Conservation (phyloP, 2,329 filamentous ascomycete genomes). For the Aspergillus calidoustus region DNA sequence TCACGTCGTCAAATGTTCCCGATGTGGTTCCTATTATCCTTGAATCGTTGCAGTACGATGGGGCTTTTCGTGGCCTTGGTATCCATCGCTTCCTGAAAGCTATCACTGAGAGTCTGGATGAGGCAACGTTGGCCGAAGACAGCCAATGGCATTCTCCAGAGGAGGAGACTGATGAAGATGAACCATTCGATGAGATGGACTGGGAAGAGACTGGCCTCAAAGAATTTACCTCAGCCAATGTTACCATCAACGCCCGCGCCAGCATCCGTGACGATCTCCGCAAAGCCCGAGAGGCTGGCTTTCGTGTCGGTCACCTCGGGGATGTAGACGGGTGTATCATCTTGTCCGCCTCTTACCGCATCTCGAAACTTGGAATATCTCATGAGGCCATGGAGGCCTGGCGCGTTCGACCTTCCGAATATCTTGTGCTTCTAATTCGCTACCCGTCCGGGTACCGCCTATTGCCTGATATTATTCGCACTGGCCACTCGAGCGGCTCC, state of each 20-base stretch:
- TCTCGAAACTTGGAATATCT: conserved; percentile 72
- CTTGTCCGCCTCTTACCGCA: conserved; percentile 70
- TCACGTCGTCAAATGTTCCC: conserved; percentile 48
- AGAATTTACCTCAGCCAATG: conserved; percentile 3
- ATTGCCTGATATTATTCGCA: conserved; percentile 56
- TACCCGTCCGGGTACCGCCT: conserved; percentile 66
- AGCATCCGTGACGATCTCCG: conserved; percentile 64
- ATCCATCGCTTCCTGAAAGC: conserved; percentile 50
- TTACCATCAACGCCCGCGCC: conserved; percentile 17
- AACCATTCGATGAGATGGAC: conserved; percentile 41
- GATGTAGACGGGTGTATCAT: conserved; percentile 57
- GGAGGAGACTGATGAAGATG: conserved; percentile 29
- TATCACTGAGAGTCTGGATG: conserved; percentile 18
- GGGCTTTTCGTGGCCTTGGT: conserved; percentile 46
- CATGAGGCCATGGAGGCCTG: conserved; percentile 77
- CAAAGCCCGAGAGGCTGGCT: conserved; percentile 66
- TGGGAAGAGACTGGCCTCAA: conserved; percentile 25
- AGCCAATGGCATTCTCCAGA: conserved; percentile 16
- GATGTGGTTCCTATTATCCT: conserved; percentile 39
- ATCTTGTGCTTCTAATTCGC: conserved; percentile 73
- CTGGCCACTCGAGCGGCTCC: background rate
- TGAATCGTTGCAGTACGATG: conserved; percentile 45
- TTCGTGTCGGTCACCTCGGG: conserved; percentile 68
- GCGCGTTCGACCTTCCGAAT: conserved; percentile 69
- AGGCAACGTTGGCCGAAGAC: conserved; percentile 11